Conservation (phyloP, 768 basidiomycete genomes). For the Hortiboletus flavorubellus region DNA sequence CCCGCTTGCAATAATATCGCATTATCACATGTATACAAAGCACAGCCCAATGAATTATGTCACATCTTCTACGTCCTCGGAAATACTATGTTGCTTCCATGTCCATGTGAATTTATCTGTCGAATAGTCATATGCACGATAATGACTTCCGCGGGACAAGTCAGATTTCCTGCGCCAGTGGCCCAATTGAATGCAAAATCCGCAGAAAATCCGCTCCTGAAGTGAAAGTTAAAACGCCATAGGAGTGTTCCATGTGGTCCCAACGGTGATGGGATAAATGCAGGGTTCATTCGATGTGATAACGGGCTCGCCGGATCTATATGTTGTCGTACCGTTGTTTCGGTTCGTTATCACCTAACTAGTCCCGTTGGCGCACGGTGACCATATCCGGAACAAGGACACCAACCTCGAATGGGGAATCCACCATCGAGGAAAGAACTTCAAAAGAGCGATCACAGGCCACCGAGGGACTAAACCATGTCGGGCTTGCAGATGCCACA, state of each 20-base stretch:
- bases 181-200: not conserved
- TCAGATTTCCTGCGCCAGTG: not conserved
- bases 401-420: constrained; percentile 4
- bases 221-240: constrained; percentile 4
- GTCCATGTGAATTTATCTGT: not conserved
- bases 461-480: not conserved
- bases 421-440: constrained; percentile 5
- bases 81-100: constrained; percentile 9
- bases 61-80: constrained; percentile 10
- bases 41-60: not conserved
- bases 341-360: constrained; percentile 19
- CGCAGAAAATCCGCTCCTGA: constrained; percentile 10
- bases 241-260: constrained; percentile 6
- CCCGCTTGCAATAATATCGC: not conserved
- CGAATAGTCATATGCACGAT: not conserved
- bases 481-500: not conserved
- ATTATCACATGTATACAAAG: not conserved
- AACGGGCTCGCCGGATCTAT: constrained; percentile 14
- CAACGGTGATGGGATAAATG: not conserved
- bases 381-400: constrained; percentile 18
- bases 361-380: constrained; percentile 2
- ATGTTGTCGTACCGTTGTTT: constrained; percentile 20
- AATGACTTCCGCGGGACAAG: constrained; percentile 10
- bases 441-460: not conserved
- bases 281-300: constrained; percentile 6